A percentile compares a stretch with the other conserved stretches of the same genome.
Conservation (phyloP, 2,329 filamentous ascomycete genomes). For the Eutypa lata region DNA sequence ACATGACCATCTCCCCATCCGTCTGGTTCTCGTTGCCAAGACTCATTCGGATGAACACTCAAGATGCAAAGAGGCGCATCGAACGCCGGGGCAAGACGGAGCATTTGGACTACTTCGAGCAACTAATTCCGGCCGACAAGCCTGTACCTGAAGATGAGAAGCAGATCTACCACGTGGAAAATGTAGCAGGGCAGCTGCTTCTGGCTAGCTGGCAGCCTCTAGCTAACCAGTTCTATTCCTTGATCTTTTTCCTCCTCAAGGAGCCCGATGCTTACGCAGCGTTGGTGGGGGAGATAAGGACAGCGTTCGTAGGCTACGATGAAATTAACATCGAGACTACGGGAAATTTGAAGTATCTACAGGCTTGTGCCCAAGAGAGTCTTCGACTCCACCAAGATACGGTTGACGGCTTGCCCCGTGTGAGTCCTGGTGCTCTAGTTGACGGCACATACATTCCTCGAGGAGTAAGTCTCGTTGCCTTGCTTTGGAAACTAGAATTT, state of each 20-base stretch:
- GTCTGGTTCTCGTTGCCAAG: conserved; percentile 1
- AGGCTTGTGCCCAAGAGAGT: conserved; percentile 4
- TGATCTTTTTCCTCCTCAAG: conserved; percentile 7
- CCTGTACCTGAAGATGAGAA: conserved; percentile 10
- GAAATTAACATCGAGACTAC: neutral
- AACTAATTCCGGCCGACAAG: conserved; percentile 12
- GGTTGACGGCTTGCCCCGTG: conserved; percentile 4
- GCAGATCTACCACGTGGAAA: conserved; percentile 14
- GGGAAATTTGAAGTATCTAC: conserved; percentile 4
- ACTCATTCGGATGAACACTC: conserved; percentile 8
- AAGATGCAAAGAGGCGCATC: conserved; percentile 15
- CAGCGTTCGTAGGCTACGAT: neutral
- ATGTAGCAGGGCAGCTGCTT: conserved; percentile 16
- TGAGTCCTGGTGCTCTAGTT: conserved; percentile 9
- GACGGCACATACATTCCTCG: conserved; percentile 5
- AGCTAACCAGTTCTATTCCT: conserved; percentile 13
- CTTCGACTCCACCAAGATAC: conserved; percentile 8
- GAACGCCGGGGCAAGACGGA: conserved; percentile 14
- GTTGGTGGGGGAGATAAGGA: neutral
- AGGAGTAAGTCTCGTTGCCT: conserved; percentile 5
- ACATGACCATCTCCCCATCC: conserved; percentile 12
- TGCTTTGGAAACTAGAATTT: neutral
- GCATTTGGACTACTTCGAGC: conserved; percentile 23
- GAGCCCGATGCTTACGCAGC: neutral
- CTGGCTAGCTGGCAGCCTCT: conserved; percentile 20